Base-by-base conservation (phyloP, 2,329 filamentous ascomycete species). In the Dichotomopilus funicola region DNA sequence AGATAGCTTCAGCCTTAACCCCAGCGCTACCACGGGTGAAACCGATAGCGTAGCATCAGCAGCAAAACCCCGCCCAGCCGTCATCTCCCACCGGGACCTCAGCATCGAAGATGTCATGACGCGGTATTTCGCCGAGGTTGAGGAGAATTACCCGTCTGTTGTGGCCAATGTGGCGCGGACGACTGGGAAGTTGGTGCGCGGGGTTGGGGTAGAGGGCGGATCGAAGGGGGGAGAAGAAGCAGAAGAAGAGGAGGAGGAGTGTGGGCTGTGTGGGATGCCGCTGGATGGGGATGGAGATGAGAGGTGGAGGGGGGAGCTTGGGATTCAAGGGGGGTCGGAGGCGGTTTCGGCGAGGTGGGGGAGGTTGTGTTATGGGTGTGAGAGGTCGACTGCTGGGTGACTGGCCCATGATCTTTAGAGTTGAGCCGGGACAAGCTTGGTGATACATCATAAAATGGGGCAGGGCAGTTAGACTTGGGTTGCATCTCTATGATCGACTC, bases 111-210 rank as follows among this genome's bases (percentile, higher is more conserved):
- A 91, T 63, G 80, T 99, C 53, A 91, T 97, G 86, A 75, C 79
- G 56, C 85, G 90, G 55, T 99, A 96, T 70, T 96, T 99, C 66
- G 82, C 83, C 62, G 86, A 84, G 42, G 89, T 96, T 12, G 91
- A 96, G 68, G 82, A 83, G 61, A 87, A 87, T 57, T 96, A 95
- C 66, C 89, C 91, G 3, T 89, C 88, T 54, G 90, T 97, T 54
- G 91, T 99, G 62, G 87, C 91, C 36, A 99, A 99, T 68, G 94
- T 99, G 8, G 92, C 96, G 5, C 83, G 90, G 59, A 99, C 92
- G 37, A 86, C 88, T n/a, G 86, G 84, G 51, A 96, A 95, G 71
- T 77, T 97, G 42, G 76, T 84, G 46, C 72, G 81, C 33, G 68
- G 74, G 3, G 53, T 0, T 63, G 73, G 1, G 11, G 62, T 62